These are phyloP conservation scores for Adansonia madagascariensis DNA, from an alignment of 441 rosid species.

Conservation along the genomic window DNA sequence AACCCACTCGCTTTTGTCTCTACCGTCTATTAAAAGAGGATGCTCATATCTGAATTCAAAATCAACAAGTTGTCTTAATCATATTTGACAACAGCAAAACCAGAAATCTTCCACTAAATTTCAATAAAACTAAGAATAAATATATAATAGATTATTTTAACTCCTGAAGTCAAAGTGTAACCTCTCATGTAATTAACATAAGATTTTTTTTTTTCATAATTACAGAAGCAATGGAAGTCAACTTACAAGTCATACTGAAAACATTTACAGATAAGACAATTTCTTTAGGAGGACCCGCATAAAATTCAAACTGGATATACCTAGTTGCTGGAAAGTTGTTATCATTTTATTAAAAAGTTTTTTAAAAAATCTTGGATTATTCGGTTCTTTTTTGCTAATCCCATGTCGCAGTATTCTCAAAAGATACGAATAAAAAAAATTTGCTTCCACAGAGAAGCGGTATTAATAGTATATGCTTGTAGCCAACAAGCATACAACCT, in stretches of 20 bases:
- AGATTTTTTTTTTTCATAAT: background rate
- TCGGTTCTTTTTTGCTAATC: background rate
- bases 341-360: background rate
- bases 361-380: background rate
- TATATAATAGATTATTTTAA: background rate
- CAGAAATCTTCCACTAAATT: background rate
- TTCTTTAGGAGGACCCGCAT: background rate
- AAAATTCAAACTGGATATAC: background rate
- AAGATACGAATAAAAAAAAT: background rate
- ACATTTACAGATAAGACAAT: background rate
- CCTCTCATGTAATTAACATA: background rate
- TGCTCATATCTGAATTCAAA: conserved; percentile 73
- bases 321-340: background rate
- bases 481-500: background rate
- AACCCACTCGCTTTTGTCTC: conserved; percentile 91
- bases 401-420: background rate
- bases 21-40: conserved; percentile 75
- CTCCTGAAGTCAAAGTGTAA: background rate
- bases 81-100: background rate
- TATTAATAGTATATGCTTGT: background rate
- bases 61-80: background rate
- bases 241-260: background rate
- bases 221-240: background rate
- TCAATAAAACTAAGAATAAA: conserved; percentile 4
- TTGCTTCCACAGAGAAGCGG: background rate